These are phyloP conservation scores for Podospora australis DNA, from an alignment of 495 filamentous ascomycete species.

Conservation along the genomic window DNA sequence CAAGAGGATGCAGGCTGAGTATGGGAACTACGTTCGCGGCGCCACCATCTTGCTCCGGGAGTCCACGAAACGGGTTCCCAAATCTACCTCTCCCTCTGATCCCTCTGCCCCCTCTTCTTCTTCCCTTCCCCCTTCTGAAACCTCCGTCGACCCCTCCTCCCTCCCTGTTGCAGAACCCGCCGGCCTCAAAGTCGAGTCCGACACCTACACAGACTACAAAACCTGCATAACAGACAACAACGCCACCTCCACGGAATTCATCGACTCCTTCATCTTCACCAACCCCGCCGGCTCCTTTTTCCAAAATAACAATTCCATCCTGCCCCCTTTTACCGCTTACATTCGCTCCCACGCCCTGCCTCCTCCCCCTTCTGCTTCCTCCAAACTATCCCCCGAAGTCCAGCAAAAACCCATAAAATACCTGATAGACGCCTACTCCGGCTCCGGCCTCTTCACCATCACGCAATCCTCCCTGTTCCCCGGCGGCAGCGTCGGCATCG, in stretches of 20 bases:
- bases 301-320: conserved; percentile 99
- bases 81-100: conserved; percentile 27
- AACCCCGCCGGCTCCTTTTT: conserved; percentile 94
- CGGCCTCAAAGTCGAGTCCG: conserved; percentile 27
- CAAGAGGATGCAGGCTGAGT: conserved; percentile 59
- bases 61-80: conserved; percentile 64
- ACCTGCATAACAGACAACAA: conserved; percentile 82
- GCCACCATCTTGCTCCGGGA: conserved; percentile 88
- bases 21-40: conserved; percentile 66
- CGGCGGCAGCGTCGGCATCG: conserved; percentile 41
- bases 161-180: no score
- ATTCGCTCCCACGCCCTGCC: conserved; percentile 75
- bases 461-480: conserved; percentile 77
- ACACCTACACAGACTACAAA: conserved; percentile 64
- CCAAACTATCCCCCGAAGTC: no score
- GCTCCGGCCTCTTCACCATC: conserved; percentile 93
- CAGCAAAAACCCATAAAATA: conserved; percentile 59
- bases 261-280: conserved; percentile 76
- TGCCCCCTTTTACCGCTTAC: conserved; percentile 82
- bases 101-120: no score
- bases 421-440: conserved; percentile 95
- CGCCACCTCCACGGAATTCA: conserved; percentile 72
- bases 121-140: not conserved
- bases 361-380: conserved; percentile 22
- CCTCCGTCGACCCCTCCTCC: not conserved